Percentiles rank a stretch among this genome's conserved stretches.
Conservation (phyloP, 83 land plant species). For the Diphasiastrum complanatum region DNA sequence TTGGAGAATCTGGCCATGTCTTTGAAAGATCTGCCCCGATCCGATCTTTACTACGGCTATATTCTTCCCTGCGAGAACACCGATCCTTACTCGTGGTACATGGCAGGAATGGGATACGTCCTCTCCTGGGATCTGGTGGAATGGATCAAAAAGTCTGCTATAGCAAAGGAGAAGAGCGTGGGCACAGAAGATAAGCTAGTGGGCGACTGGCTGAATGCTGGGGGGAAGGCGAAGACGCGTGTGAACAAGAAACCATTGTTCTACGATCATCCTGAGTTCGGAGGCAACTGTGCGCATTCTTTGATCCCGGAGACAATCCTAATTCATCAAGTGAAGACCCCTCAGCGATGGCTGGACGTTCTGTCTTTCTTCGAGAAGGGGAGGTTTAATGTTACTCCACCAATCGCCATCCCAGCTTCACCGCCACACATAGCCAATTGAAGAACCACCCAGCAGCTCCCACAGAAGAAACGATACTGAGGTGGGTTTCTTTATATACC, state of each 20-base stretch:
- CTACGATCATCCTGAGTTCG: slow-evolving; percentile 63
- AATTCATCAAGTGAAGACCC: slow-evolving; percentile 61
- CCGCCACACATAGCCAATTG: too few species aligned
- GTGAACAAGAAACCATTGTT: slow-evolving; percentile 50
- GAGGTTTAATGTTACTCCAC: too few species aligned
- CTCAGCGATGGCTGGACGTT: slow-evolving; percentile 49
- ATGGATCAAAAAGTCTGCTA: slow-evolving; percentile 50
- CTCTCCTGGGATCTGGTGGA: slow-evolving; percentile 77
- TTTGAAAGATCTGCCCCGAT: slow-evolving; percentile 34
- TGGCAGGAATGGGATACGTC: slow-evolving; percentile 82
- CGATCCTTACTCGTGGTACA: slow-evolving; percentile 49
- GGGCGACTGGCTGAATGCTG: slow-evolving; percentile 53
- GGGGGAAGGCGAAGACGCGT: slow-evolving; percentile 49
- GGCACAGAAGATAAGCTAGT: slow-evolving; percentile 63
- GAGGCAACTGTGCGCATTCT: slow-evolving; percentile 46
- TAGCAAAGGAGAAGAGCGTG: slow-evolving; percentile 27
- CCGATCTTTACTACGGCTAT: slow-evolving; percentile 63
- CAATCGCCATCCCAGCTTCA: too few species aligned
- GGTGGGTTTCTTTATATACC: too few species aligned
- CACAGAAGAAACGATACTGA: too few species aligned
- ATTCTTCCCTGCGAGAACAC: slow-evolving; percentile 50
- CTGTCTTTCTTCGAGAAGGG: slow-evolving; percentile 27
- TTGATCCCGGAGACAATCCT: slow-evolving; percentile 64
- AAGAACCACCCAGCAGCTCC: too few species aligned
- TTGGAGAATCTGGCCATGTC: slow-evolving; percentile 38